Evolutionary conservation across 2,329 filamentous ascomycete species (phyloP).

Genomic region (Epichloe gansuensis): DNA sequence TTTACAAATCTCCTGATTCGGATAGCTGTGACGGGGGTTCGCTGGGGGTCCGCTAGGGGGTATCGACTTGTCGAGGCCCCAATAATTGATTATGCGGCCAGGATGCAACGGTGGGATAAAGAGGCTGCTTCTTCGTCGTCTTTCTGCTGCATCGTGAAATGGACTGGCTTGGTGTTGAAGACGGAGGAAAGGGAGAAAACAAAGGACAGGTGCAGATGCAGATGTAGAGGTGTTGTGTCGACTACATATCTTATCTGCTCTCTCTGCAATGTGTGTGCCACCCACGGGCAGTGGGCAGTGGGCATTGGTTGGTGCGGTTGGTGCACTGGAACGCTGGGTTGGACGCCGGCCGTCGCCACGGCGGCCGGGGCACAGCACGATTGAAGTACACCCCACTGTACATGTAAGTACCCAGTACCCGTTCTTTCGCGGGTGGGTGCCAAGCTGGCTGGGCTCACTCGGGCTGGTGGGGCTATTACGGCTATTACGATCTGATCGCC

Average conservation of each 20-base stretch:
- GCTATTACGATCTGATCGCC: too few species aligned
- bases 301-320: too few species aligned
- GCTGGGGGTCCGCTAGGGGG: background rate
- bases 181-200: background rate
- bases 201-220: background rate
- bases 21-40: constrained; percentile 19
- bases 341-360: background rate
- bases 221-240: background rate
- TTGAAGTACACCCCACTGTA: background rate
- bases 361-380: background rate
- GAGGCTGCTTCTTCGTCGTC: constrained; percentile 8
- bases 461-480: too few species aligned
- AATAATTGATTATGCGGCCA: constrained; percentile 2
- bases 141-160: constrained; percentile 13
- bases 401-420: too few species aligned
- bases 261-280: background rate
- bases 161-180: constrained; percentile 8
- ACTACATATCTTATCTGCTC: background rate
- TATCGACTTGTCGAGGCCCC: background rate
- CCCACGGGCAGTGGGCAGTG: background rate
- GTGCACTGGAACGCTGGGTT: background rate
- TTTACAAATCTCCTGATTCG: constrained; percentile 29
- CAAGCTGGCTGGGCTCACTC: too few species aligned
- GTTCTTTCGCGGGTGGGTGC: too few species aligned
- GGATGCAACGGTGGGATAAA: constrained; percentile 3